Base-by-base conservation (phyloP, 345 rosid genomes). In the Populus alba region DNA sequence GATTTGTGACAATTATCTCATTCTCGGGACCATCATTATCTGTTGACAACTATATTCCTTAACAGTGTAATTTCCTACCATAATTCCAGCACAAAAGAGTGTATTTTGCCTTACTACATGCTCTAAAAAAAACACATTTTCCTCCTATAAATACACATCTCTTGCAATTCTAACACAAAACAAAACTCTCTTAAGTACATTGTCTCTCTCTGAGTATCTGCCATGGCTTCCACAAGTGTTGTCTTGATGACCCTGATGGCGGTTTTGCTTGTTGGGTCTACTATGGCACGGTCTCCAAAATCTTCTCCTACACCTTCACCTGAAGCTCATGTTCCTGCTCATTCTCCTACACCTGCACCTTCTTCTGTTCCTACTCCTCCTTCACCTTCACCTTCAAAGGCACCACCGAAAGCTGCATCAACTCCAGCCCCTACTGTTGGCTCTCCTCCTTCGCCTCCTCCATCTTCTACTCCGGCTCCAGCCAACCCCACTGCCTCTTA, bases 241-340 rank as follows among this genome's bases (percentile, higher is more conserved):
- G 27, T 74, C 31, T 66, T 65, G 25, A 17, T 65, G 15, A 57
- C 41, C 17, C 8, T 74, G 15, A 47, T 45, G 69, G 5, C 69
- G 2, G 37, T 47, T 16, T 41, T 87, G 25, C 37, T 87, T 17
- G 68, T 79, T 1, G 79, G 78, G 1, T 27, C 67, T 4, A 17
- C 75, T 13, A 72, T 74, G 17, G 85, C 83, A n/a, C 83, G 81
- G 37, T 81, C 87, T 68, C 85, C 86, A 1, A 76, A 83, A 16
- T 78, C 86, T 67, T 82, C 80, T 0, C 78, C 81, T 41, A 6
- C 4, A 41, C 59, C 83, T 15, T 79, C 53, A 23, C 61, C 62
- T 9, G 33, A 25, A 29, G 61, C 53, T 8, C 38, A 82, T 81
- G 73, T 15, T 47, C 53, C 53, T 15, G 20, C 5, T 47, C 53